Percentiles rank a stretch among this genome's conserved stretches.
These are phyloP conservation scores for Boletus huronensis DNA, from an alignment of 768 basidiomycete species.

Conservation along the genomic window DNA sequence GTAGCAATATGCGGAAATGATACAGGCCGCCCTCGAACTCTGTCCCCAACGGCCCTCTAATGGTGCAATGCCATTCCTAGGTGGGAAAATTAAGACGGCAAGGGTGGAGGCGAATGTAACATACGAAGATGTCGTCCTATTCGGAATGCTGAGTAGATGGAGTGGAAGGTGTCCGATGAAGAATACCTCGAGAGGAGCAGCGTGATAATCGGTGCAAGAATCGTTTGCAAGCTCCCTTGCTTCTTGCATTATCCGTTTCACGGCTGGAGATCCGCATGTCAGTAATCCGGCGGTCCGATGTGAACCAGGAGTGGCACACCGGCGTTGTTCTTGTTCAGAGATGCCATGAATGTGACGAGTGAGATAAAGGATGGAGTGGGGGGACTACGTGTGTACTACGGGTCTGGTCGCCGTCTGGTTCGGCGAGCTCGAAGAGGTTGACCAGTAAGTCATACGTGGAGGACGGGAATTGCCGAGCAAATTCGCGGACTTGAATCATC, in stretches of 20 bases:
- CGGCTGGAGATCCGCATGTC: slow-evolving; percentile 46
- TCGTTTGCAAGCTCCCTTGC: slow-evolving; percentile 85
- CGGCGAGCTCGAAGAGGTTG: not conserved
- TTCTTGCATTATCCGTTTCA: slow-evolving; percentile 97
- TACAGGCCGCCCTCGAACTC: slow-evolving; percentile 96
- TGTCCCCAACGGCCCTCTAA: slow-evolving; percentile 81
- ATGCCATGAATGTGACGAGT: slow-evolving; percentile 31
- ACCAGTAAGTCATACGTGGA: slow-evolving; percentile 5
- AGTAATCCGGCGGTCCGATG: not conserved
- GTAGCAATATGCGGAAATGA: slow-evolving; percentile 87
- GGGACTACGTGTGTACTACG: not conserved
- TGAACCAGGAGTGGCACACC: slow-evolving; percentile 43
- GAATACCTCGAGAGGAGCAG: slow-evolving; percentile 72
- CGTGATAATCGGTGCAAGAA: slow-evolving; percentile 81
- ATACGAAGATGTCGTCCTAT: slow-evolving; percentile 86
- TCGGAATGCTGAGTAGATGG: slow-evolving; percentile 9
- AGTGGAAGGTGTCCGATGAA: not conserved
- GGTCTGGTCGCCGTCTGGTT: not conserved
- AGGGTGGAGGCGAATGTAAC: slow-evolving; percentile 23
- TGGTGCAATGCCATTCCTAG: slow-evolving; percentile 95
- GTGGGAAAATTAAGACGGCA: slow-evolving; percentile 20
- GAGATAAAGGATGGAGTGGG: not conserved
- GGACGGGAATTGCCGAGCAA: slow-evolving; percentile 13
- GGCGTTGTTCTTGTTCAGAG: slow-evolving; percentile 88
- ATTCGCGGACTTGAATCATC: slow-evolving; percentile 9